Evolutionary conservation across 2,329 filamentous ascomycete species (phyloP).

Genomic region (Plenodomus tracheiphilus): DNA sequence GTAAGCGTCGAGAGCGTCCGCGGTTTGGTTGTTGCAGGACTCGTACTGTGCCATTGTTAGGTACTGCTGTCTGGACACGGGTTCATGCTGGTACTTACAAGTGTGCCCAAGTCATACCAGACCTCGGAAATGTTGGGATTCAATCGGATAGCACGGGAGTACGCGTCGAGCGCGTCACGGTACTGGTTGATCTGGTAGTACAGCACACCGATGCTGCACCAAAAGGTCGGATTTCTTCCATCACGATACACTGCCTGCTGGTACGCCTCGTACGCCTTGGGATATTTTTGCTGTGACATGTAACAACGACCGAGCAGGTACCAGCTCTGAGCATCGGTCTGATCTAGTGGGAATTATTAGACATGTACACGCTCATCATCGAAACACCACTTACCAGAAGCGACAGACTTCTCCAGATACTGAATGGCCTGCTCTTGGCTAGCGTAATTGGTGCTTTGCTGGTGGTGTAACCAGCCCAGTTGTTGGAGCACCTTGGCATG

Average conservation of each 20-base stretch:
- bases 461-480: constrained; percentile 95
- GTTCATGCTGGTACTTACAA: constrained; percentile 64
- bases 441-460: constrained; percentile 87
- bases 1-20: constrained; percentile 93
- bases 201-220: constrained; percentile 98
- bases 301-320: constrained; percentile 97
- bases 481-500: constrained; percentile 98
- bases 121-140: constrained; percentile 99
- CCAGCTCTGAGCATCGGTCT: constrained; percentile 96
- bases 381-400: constrained; percentile 67
- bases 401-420: constrained; percentile 94
- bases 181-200: constrained; percentile 99
- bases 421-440: constrained; percentile 97
- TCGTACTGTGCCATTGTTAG: constrained; percentile 69
- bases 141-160: constrained; percentile 91
- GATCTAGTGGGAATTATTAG: constrained; percentile 61
- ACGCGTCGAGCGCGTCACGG: constrained; percentile 94
- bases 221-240: constrained; percentile 96
- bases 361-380: constrained; percentile 10
- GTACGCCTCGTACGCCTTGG: constrained; percentile 97
- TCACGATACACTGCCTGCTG: constrained; percentile 98
- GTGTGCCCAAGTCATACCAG: constrained; percentile 95
- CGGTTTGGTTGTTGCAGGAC: constrained; percentile 98
- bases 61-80: background rate
- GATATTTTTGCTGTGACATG: constrained; percentile 99